Conservation (phyloP, 1,139 yeast species). For the Saccharomycopsis phalli region DNA sequence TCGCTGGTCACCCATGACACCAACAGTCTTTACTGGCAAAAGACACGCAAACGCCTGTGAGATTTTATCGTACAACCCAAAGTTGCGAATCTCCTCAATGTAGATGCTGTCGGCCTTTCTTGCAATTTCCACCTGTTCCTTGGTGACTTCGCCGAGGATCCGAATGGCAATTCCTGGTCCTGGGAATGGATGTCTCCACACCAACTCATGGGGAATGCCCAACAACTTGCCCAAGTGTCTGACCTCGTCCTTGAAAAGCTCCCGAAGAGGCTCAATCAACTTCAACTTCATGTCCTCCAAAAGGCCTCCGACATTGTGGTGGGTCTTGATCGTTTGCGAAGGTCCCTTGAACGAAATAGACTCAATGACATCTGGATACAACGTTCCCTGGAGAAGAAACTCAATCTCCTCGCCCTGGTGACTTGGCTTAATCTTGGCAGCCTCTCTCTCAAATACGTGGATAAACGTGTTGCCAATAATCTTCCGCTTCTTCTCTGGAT, state of each 20-base stretch:
- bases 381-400: slow-evolving; percentile 91
- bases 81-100: slow-evolving; percentile 89
- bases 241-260: slow-evolving; percentile 96
- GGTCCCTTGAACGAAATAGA: slow-evolving; percentile 99
- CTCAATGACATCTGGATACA: slow-evolving; percentile 98
- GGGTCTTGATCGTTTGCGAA: slow-evolving; percentile 97
- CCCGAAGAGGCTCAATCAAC: slow-evolving; percentile 96
- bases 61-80: slow-evolving; percentile 86
- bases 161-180: slow-evolving; percentile 99
- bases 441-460: slow-evolving; percentile 93
- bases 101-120: slow-evolving; percentile 94
- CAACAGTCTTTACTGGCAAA: slow-evolving; percentile 95
- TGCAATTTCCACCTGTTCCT: slow-evolving; percentile 87
- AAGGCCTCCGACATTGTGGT: slow-evolving; percentile 97
- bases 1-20: slow-evolving; percentile 99
- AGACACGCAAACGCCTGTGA: slow-evolving; percentile 97
- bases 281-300: slow-evolving; percentile 97
- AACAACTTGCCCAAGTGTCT: slow-evolving; percentile 89
- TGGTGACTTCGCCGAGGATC: slow-evolving; percentile 93
- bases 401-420: slow-evolving; percentile 80
- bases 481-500: slow-evolving; percentile 98
- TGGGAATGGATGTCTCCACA: slow-evolving; percentile 99
- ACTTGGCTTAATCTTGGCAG: slow-evolving; percentile 83
- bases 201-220: slow-evolving; percentile 94
- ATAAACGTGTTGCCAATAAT: slow-evolving; percentile 97